Evolutionary conservation across 140 eudicot species (phyloP).

Genomic region (Oenanthe javanica): DNA sequence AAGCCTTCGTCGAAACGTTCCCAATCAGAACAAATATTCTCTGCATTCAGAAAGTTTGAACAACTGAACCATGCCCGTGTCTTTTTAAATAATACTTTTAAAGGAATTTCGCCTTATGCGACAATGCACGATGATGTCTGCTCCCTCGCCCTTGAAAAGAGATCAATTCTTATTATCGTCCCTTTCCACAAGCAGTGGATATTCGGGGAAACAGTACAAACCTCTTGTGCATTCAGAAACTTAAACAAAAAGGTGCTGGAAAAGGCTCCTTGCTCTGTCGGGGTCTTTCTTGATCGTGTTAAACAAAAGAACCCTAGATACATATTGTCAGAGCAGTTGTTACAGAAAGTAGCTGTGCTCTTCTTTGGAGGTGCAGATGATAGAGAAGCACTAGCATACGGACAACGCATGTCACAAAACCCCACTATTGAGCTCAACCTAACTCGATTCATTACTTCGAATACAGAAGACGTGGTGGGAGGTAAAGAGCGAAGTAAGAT

Average conservation of each 20-base stretch:
- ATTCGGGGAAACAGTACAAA: slow-evolving; percentile 9
- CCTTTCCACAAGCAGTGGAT: slow-evolving; percentile 43
- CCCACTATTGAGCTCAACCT: slow-evolving; percentile 18
- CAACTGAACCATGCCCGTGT: slow-evolving; percentile 13
- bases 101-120: slow-evolving; percentile 35
- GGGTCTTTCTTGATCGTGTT: slow-evolving; percentile 38
- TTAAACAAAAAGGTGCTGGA: slow-evolving; percentile 32
- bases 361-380: slow-evolving; percentile 54
- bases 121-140: slow-evolving; percentile 53
- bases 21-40: slow-evolving; percentile 36
- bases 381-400: slow-evolving; percentile 45
- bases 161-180: slow-evolving; percentile 31
- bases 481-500: slow-evolving; percentile 25
- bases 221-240: slow-evolving; percentile 17
- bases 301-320: slow-evolving; percentile 4
- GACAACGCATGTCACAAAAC: slow-evolving; percentile 27
- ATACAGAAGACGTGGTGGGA: neutral
- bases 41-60: slow-evolving; percentile 30
- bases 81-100: slow-evolving; percentile 16
- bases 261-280: slow-evolving; percentile 53
- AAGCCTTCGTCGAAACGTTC: slow-evolving; percentile 13
- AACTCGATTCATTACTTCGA: slow-evolving; percentile 16
- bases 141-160: slow-evolving; percentile 36
- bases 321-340: neutral
- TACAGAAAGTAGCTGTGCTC: slow-evolving; percentile 23